Evolutionary conservation across 1,284 basidiomycete genomes (phyloP).

Genomic region (Rugosomyces carneus): DNA sequence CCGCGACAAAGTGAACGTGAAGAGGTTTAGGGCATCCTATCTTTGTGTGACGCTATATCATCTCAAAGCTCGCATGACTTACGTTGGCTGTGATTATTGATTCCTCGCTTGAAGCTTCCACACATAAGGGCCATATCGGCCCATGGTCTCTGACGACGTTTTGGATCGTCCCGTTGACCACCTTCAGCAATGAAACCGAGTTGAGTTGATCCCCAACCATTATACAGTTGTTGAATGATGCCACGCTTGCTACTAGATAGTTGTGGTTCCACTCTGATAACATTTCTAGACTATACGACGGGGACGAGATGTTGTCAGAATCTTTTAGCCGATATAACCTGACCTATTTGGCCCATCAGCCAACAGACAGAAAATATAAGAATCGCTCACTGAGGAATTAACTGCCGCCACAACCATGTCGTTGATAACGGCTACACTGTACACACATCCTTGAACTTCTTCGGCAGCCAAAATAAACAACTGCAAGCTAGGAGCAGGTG

Average conservation of each 20-base stretch:
- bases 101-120: slow-evolving; percentile 47
- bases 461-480: slow-evolving; percentile 33
- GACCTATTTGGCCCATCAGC: slow-evolving; percentile 31
- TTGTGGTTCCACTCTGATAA: slow-evolving; percentile 71
- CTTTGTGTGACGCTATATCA: slow-evolving; percentile 3
- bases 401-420: slow-evolving; percentile 61
- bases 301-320: slow-evolving; percentile 21
- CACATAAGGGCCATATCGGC: slow-evolving; percentile 63
- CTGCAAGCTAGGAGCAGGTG: slow-evolving; percentile 22
- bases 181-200: slow-evolving; percentile 70
- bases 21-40: slow-evolving; percentile 71
- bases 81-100: slow-evolving; percentile 78
- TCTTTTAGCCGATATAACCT: slow-evolving; percentile 38
- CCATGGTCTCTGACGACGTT: slow-evolving; percentile 74
- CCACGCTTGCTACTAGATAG: slow-evolving; percentile 68
- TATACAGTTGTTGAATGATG: slow-evolving; percentile 43
- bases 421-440: slow-evolving; percentile 42
- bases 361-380: slow-evolving; percentile 9
- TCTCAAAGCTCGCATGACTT: slow-evolving; percentile 19
- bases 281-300: slow-evolving; percentile 33
- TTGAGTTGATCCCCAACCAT: slow-evolving; percentile 78
- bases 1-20: slow-evolving; percentile 54
- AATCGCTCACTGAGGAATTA: slow-evolving; percentile 61
- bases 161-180: slow-evolving; percentile 43
- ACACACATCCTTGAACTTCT: slow-evolving; percentile 55